Evolutionary conservation across 768 basidiomycete genomes (phyloP).

Genomic region (Mrakia gelida): DNA sequence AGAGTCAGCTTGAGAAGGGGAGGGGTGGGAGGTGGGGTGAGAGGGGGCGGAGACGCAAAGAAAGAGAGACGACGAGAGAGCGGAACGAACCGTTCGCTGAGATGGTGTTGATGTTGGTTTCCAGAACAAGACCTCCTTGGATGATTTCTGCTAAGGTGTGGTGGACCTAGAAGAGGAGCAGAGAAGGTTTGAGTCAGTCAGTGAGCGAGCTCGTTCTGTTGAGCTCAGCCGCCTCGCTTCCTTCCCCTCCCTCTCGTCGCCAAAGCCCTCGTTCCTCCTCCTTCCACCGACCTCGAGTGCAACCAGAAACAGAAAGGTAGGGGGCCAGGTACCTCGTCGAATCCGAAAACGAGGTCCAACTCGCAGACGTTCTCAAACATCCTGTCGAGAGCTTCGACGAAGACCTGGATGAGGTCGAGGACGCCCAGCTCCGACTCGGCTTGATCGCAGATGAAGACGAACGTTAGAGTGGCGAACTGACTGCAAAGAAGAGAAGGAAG

Average conservation of each 20-base stretch:
- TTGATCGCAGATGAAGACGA: slow-evolving; percentile 79
- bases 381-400: slow-evolving; percentile 92
- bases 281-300: neutral
- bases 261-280: no score
- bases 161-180: slow-evolving; percentile 62
- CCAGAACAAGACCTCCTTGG: slow-evolving; percentile 91
- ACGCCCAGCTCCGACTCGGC: slow-evolving; percentile 96
- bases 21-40: no score
- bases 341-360: slow-evolving; percentile 95
- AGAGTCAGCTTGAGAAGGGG: neutral
- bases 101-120: slow-evolving; percentile 53
- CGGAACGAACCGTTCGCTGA: slow-evolving; percentile 26
- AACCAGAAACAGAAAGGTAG: slow-evolving; percentile 33
- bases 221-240: no score
- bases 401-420: slow-evolving; percentile 94
- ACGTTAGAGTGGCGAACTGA: slow-evolving; percentile 35
- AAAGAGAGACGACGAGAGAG: neutral
- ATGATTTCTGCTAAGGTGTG: slow-evolving; percentile 94
- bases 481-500: neutral
- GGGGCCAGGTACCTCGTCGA: slow-evolving; percentile 93
- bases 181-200: neutral
- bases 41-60: neutral
- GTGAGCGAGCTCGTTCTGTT: no score
- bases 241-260: no score
- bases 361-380: slow-evolving; percentile 99